Evolutionary conservation across 1,139 yeast genomes (phyloP).

Genomic region (Wickerhamomyces sp.): DNA sequence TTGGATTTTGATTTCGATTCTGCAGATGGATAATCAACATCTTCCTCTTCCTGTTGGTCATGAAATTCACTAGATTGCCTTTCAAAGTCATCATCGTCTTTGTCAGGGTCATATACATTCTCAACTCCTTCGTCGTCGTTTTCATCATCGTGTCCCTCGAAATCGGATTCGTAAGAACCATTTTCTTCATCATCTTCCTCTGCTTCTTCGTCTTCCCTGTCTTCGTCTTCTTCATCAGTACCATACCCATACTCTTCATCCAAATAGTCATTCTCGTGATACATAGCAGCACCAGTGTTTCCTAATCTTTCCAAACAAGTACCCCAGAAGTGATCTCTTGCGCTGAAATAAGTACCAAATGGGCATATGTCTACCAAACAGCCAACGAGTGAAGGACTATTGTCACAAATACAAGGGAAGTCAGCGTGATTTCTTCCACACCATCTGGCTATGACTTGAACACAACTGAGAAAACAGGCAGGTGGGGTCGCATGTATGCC

Average conservation of each 20-base stretch:
- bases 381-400: constrained; percentile 34
- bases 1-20: too few relatives aligned
- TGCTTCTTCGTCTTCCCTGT: constrained; percentile 2
- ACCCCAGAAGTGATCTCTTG: constrained; percentile 51
- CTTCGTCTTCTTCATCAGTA: constrained; percentile 2
- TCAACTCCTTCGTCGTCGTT: constrained; percentile 1
- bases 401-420: constrained; percentile 37
- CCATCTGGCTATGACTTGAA: constrained; percentile 32
- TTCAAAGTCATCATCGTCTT: background rate
- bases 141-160: constrained; percentile 1
- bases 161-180: constrained; percentile 2
- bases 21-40: background rate
- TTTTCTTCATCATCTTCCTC: constrained; percentile 5
- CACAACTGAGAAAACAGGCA: constrained; percentile 46
- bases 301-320: constrained; percentile 42
- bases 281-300: background rate
- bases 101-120: constrained; percentile 1
- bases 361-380: constrained; percentile 48
- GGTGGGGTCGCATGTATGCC: constrained; percentile 55
- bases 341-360: constrained; percentile 40
- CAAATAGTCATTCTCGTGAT: constrained; percentile 1
- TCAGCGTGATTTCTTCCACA: constrained; percentile 34
- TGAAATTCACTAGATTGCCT: background rate
- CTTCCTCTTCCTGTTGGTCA: background rate
- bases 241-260: background rate